Percentiles rank a stretch among this genome's conserved stretches.
Conservation (phyloP, 257 asterid species). For the Primulina tabacum region DNA sequence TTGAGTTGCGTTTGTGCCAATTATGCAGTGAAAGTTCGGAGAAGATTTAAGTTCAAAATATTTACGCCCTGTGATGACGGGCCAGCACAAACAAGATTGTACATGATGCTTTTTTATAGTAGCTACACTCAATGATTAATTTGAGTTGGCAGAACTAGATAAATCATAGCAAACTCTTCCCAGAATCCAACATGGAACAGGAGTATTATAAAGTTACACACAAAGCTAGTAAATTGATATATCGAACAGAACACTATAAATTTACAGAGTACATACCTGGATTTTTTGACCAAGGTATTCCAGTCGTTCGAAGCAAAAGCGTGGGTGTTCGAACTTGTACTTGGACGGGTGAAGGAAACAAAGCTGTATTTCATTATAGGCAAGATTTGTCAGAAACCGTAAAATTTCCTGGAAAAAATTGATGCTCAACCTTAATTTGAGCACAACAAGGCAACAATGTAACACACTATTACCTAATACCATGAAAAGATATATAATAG, state of each 20-base stretch:
- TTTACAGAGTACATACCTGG: constrained; percentile 46
- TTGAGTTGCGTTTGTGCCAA: neutral
- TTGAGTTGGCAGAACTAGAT: neutral
- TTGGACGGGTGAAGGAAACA: constrained; percentile 83
- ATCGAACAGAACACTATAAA: neutral
- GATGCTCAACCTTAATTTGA: neutral
- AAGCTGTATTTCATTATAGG: constrained; percentile 49
- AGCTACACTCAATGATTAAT: neutral
- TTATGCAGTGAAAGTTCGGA: neutral
- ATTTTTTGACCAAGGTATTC: constrained; percentile 97
- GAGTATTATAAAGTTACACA: neutral
- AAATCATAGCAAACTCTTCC: neutral
- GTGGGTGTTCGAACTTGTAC: constrained; percentile 83
- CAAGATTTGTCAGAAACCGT: constrained; percentile 1
- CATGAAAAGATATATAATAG: neutral
- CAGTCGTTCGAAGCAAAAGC: constrained; percentile 92
- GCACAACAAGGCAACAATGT: neutral
- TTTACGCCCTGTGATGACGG: neutral
- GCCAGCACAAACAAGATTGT: neutral
- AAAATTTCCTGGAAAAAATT: neutral
- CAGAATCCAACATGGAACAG: neutral
- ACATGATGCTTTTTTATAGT: neutral
- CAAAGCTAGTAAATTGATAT: neutral
- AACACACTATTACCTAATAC: neutral
- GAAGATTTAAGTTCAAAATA: neutral